Evolutionary conservation across 129 eudicot genomes (phyloP).

Genomic region (Ambrosia artemisiifolia): DNA sequence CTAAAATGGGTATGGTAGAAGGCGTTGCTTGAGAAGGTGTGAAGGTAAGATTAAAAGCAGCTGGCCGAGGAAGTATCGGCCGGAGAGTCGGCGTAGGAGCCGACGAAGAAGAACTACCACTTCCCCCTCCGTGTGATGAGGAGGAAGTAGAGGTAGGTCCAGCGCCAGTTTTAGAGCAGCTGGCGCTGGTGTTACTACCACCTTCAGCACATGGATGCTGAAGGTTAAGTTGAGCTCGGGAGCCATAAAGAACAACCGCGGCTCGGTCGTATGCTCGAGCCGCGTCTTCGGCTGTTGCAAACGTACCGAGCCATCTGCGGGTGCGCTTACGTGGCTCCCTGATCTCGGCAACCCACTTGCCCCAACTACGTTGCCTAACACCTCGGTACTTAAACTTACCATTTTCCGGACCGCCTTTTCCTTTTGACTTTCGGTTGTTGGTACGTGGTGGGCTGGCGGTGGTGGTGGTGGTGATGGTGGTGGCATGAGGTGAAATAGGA

Average conservation of each 20-base stretch:
- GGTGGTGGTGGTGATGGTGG: constrained; percentile 23
- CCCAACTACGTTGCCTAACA: constrained; percentile 89
- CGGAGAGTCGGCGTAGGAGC: constrained; percentile 60
- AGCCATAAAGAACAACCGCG: constrained; percentile 60
- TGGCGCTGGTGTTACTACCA: background rate
- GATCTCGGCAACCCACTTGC: constrained; percentile 88
- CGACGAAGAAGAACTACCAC: constrained; percentile 37
- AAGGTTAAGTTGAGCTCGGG: constrained; percentile 74
- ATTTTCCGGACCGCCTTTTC: constrained; percentile 81
- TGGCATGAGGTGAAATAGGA: constrained; percentile 18
- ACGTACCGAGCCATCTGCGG: constrained; percentile 80
- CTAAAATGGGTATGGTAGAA: background rate
- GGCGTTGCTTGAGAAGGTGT: constrained; percentile 26
- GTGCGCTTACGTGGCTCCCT: constrained; percentile 81
- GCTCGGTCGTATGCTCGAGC: constrained; percentile 88
- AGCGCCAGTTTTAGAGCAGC: background rate
- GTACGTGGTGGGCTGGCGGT: constrained; percentile 10
- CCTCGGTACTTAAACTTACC: constrained; percentile 66
- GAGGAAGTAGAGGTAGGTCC: constrained; percentile 13
- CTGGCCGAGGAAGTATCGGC: constrained; percentile 70
- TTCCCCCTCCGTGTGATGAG: constrained; percentile 1
- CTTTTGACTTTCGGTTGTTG: constrained; percentile 29
- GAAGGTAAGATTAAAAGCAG: constrained; percentile 48
- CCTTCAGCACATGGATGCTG: constrained; percentile 41
- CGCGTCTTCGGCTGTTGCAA: constrained; percentile 84